Conservation (phyloP, 164 flowering plant species). For the Dillenia suffruticosa region DNA sequence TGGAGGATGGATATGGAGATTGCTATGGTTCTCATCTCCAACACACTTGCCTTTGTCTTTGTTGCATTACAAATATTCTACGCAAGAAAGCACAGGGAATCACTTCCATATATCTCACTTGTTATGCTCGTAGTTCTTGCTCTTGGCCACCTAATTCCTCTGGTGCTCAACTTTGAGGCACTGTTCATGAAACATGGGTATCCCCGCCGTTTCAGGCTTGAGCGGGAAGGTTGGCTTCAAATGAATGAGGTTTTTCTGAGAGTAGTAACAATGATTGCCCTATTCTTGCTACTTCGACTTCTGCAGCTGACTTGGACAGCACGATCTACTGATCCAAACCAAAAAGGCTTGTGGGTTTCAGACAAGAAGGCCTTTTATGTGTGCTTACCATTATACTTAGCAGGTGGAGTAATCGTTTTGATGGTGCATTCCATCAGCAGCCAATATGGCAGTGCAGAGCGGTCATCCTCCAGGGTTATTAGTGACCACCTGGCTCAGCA, state of each 20-base stretch:
- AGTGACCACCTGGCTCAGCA: slow-evolving; percentile 5
- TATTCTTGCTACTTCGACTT: slow-evolving; percentile 51
- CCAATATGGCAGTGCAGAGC: not conserved
- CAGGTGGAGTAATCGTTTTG: slow-evolving; percentile 38
- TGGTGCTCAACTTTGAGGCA: slow-evolving; percentile 60
- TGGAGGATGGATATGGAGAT: slow-evolving; percentile 65
- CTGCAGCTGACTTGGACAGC: slow-evolving; percentile 52
- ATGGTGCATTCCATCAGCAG: slow-evolving; percentile 22
- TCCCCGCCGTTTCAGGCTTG: slow-evolving; percentile 15
- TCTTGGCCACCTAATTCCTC: slow-evolving; percentile 57
- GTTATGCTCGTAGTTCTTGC: slow-evolving; percentile 55
- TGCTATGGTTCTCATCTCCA: slow-evolving; percentile 48
- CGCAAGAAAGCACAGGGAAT: slow-evolving; percentile 42
- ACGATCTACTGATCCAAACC: slow-evolving; percentile 23
- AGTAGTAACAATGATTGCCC: slow-evolving; percentile 45
- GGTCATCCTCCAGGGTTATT: not conserved
- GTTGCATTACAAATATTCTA: slow-evolving; percentile 44
- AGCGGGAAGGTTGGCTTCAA: slow-evolving; percentile 45
- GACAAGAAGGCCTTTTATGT: slow-evolving; percentile 40
- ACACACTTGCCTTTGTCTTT: slow-evolving; percentile 50
- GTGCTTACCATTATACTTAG: slow-evolving; percentile 30
- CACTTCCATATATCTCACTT: slow-evolving; percentile 45
- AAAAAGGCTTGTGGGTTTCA: slow-evolving; percentile 24
- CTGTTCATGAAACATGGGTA: slow-evolving; percentile 22
- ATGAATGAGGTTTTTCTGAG: slow-evolving; percentile 46